These are phyloP conservation scores for Galeopsis tetrahit DNA, from an alignment of 257 asterid genomes.

Conservation along the genomic window DNA sequence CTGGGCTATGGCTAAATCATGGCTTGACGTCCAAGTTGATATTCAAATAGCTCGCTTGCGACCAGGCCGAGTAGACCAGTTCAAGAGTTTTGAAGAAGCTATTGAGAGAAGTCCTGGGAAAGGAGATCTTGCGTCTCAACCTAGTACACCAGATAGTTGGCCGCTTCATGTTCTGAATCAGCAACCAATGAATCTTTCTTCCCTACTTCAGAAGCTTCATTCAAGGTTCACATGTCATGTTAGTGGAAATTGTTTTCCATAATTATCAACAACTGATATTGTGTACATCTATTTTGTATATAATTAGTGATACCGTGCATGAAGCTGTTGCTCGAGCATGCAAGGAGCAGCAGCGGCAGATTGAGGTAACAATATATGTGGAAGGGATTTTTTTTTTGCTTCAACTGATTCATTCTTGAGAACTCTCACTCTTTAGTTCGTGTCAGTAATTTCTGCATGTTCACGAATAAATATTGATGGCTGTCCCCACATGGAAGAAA, in stretches of 20 bases:
- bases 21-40: constrained; percentile 97
- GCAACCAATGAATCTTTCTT: constrained; percentile 85
- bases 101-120: constrained; percentile 68
- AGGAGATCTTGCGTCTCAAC: constrained; percentile 60
- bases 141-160: constrained; percentile 77
- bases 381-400: constrained; percentile 16
- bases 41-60: constrained; percentile 60
- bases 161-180: constrained; percentile 89
- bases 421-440: constrained; percentile 24
- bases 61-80: constrained; percentile 65
- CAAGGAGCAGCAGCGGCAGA: constrained; percentile 98
- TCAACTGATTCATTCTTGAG: constrained; percentile 12
- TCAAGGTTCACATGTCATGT: constrained; percentile 63
- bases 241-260: constrained; percentile 29
- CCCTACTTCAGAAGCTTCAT: constrained; percentile 98
- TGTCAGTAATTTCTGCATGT: constrained; percentile 22
- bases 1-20: constrained; percentile 99
- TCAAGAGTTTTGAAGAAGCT: constrained; percentile 77
- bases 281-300: constrained; percentile 25
- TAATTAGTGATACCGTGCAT: constrained; percentile 77
- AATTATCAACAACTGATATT: constrained; percentile 25
- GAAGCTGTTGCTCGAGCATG: constrained; percentile 95
- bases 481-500: constrained; percentile 20
- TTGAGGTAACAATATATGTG: constrained; percentile 65
- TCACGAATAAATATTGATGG: constrained; percentile 23